Conservation (phyloP, 2,329 filamentous ascomycete genomes). For the Tolypocladium amazonense region DNA sequence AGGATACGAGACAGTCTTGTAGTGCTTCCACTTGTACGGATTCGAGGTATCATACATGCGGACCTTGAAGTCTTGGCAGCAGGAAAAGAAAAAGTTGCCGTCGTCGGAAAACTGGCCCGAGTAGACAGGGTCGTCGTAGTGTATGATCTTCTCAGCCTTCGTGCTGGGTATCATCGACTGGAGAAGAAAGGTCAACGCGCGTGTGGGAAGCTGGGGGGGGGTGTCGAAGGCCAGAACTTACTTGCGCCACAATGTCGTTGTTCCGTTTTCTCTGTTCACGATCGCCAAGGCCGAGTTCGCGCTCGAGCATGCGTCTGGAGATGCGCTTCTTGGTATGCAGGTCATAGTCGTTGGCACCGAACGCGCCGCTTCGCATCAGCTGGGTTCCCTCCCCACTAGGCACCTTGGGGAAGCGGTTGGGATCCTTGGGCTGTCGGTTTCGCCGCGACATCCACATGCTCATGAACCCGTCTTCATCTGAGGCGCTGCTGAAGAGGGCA, state of each 20-base stretch:
- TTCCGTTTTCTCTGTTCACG: constrained; percentile 50
- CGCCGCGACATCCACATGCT: constrained; percentile 35
- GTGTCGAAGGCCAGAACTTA: constrained; percentile 17
- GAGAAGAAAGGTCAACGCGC: neutral
- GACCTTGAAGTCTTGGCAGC: constrained; percentile 85
- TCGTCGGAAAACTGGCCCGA: constrained; percentile 96
- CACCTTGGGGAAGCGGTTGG: constrained; percentile 65
- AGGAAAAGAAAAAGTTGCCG: constrained; percentile 93
- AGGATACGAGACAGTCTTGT: constrained; percentile 80
- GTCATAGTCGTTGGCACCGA: constrained; percentile 57
- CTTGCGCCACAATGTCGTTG: constrained; percentile 56
- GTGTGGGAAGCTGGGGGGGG: neutral
- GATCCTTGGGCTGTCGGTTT: constrained; percentile 30
- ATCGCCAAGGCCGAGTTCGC: constrained; percentile 66
- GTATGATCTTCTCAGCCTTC: constrained; percentile 74
- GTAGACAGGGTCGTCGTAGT: constrained; percentile 79
- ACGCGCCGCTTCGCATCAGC: constrained; percentile 73
- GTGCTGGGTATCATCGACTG: constrained; percentile 69
- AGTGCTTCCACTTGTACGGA: constrained; percentile 90
- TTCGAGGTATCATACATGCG: constrained; percentile 97
- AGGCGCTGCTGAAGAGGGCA: constrained; percentile 23
- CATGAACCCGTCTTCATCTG: constrained; percentile 23
- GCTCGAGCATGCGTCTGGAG: constrained; percentile 62
- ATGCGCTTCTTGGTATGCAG: constrained; percentile 48
- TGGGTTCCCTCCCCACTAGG: constrained; percentile 67